Conservation (phyloP, 2,329 filamentous ascomycete species). For the Penicillium psychrosexuale region DNA sequence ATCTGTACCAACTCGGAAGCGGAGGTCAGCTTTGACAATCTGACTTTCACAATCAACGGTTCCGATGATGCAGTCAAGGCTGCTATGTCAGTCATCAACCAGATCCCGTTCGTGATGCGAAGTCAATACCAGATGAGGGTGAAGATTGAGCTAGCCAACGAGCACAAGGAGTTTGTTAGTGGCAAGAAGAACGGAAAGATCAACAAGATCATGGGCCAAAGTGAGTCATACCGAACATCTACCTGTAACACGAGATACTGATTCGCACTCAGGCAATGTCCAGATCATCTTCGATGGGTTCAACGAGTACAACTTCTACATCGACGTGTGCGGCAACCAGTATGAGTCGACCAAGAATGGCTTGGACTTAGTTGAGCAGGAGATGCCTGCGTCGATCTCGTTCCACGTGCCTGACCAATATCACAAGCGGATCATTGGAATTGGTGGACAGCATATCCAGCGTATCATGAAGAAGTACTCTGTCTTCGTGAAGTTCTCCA, state of each 20-base stretch:
- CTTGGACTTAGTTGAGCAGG: slow-evolving; percentile 88
- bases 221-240: slow-evolving; percentile 46
- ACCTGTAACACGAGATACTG: slow-evolving; percentile 8
- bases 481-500: slow-evolving; percentile 98
- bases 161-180: slow-evolving; percentile 99
- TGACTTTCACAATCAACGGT: slow-evolving; percentile 89
- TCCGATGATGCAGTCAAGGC: slow-evolving; percentile 95
- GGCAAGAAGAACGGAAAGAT: slow-evolving; percentile 99
- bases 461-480: slow-evolving; percentile 99
- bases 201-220: slow-evolving; percentile 99
- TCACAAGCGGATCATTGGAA: slow-evolving; percentile 98
- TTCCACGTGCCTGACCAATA: slow-evolving; percentile 99
- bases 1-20: slow-evolving; percentile 96
- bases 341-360: slow-evolving; percentile 96
- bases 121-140: slow-evolving; percentile 90
- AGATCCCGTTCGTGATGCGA: slow-evolving; percentile 83
- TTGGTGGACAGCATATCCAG: slow-evolving; percentile 97
- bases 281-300: slow-evolving; percentile 99
- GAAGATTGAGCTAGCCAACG: slow-evolving; percentile 97
- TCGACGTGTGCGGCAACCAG: slow-evolving; percentile 87
- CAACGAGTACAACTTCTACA: slow-evolving; percentile 99
- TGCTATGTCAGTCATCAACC: slow-evolving; percentile 89
- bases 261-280: slow-evolving; percentile 64
- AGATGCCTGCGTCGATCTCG: slow-evolving; percentile 98
- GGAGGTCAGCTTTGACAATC: slow-evolving; percentile 90